A percentile compares a stretch with the other conserved stretches of the same genome.
These are phyloP conservation scores for Fusarium mangiferae DNA, from an alignment of 2,329 filamentous ascomycete genomes.

Conservation along the genomic window DNA sequence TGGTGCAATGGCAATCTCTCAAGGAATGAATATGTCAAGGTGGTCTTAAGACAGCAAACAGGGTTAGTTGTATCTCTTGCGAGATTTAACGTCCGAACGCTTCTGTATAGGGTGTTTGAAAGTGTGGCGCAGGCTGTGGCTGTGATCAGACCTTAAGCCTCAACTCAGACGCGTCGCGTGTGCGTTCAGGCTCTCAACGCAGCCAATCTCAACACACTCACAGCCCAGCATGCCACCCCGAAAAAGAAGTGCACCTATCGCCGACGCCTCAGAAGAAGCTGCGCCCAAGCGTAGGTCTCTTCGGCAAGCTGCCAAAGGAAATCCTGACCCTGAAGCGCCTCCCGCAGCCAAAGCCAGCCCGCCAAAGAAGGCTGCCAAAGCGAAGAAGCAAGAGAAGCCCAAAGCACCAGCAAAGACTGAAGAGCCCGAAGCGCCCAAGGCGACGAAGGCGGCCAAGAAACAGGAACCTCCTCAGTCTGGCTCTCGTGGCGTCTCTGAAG, in stretches of 20 bases:
- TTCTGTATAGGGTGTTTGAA: neutral
- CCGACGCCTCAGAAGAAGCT: neutral
- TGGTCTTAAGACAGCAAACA: neutral
- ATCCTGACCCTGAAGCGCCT: neutral
- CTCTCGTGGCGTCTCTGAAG: conserved; percentile 36
- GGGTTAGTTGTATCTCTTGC: accelerated
- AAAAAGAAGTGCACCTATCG: conserved; percentile 16
- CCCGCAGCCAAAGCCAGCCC: neutral
- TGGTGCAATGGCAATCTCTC: too few species aligned
- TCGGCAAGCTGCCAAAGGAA: conserved; percentile 19
- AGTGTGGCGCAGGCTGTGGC: neutral
- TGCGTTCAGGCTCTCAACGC: neutral
- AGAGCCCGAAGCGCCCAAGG: neutral
- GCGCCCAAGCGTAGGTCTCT: conserved; percentile 29
- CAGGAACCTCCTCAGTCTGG: neutral
- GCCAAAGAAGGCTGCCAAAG: conserved; percentile 5
- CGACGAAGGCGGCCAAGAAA: neutral
- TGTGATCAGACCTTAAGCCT: neutral
- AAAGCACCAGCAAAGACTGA: neutral
- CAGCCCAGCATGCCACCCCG: conserved; percentile 25
- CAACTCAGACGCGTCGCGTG: conserved; percentile 8
- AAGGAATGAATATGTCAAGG: too few species aligned
- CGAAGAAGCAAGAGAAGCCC: conserved; percentile 3
- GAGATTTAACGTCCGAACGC: neutral
- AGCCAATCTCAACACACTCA: neutral